Evolutionary conservation across 2,329 filamentous ascomycete species (phyloP).

Genomic region (Trichoderma afroharzianum): DNA sequence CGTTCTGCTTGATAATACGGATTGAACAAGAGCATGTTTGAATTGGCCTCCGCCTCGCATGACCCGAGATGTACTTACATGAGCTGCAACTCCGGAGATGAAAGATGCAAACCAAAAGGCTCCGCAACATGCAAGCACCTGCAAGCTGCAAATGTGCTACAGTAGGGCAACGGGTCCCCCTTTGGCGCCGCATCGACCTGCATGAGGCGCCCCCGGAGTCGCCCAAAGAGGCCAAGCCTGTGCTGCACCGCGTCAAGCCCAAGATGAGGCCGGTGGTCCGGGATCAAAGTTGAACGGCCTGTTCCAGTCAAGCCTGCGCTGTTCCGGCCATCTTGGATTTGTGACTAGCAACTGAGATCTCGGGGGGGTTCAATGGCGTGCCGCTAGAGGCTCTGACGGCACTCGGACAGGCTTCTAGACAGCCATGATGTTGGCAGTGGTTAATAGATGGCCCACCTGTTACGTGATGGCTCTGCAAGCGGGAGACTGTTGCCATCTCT

Average conservation of each 20-base stretch:
- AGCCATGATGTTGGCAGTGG: background rate
- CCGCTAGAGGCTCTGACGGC: background rate
- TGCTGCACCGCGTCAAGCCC: background rate
- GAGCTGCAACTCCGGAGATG: background rate
- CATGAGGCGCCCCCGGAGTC: conserved; percentile 16
- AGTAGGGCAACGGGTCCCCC: background rate
- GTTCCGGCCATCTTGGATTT: conserved; percentile 11
- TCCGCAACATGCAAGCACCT: background rate
- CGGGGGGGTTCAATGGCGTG: background rate
- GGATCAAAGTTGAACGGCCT: background rate
- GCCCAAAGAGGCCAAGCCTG: conserved; percentile 14
- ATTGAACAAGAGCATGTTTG: background rate
- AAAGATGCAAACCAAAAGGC: background rate
- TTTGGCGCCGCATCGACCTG: conserved; percentile 9
- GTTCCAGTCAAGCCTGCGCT: background rate
- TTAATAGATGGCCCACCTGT: background rate
- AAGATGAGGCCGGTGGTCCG: background rate
- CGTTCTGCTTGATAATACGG: background rate
- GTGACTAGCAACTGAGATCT: conserved; percentile 4
- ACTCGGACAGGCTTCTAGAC: background rate
- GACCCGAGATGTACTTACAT: background rate
- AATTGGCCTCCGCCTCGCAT: background rate
- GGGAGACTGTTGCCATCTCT: background rate
- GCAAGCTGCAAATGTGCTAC: background rate
- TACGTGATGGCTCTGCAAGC: background rate